Conservation (phyloP, 495 filamentous ascomycete species). For the Podospora pseudopauciseta region DNA sequence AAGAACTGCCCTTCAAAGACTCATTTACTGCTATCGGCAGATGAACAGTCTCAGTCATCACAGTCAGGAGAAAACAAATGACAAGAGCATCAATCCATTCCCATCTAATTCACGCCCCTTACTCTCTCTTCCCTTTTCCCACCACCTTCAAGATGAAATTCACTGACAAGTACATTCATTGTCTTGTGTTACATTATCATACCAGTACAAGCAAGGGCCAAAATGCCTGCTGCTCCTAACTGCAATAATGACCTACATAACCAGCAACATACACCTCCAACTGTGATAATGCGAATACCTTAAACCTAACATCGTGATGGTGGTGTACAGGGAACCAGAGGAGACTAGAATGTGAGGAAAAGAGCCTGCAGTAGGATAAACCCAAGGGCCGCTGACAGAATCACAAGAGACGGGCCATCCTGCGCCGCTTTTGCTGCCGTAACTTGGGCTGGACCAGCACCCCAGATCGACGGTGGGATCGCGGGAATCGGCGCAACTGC, state of each 20-base stretch:
- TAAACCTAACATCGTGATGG: conserved; percentile 8
- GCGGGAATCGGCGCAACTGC: conserved; percentile 6
- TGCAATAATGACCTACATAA: conserved; percentile 18
- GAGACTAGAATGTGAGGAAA: conserved; percentile 5
- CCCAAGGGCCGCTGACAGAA: conserved; percentile 13
- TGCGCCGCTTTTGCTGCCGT: conserved; percentile 18
- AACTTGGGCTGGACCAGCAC: conserved; percentile 20
- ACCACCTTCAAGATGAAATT: neutral
- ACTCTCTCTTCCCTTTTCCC: neutral
- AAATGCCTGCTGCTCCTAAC: conserved; percentile 10
- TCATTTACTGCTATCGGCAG: too few species aligned
- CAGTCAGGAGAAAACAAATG: too few species aligned
- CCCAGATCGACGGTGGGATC: conserved; percentile 16
- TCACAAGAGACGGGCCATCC: conserved; percentile 9
- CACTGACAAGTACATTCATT: neutral
- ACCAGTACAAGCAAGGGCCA: neutral
- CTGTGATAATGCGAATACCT: neutral
- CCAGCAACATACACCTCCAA: conserved; percentile 8
- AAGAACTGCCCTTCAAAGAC: too few species aligned
- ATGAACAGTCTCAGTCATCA: too few species aligned
- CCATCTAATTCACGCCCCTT: neutral
- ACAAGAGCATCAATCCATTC: neutral
- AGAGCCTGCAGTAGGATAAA: conserved; percentile 13
- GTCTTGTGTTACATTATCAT: neutral
- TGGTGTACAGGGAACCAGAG: conserved; percentile 1